Percentiles rank a stretch among this genome's conserved stretches.
Conservation (phyloP, 2,329 filamentous ascomycete species). For the Westerdykella ornata region DNA sequence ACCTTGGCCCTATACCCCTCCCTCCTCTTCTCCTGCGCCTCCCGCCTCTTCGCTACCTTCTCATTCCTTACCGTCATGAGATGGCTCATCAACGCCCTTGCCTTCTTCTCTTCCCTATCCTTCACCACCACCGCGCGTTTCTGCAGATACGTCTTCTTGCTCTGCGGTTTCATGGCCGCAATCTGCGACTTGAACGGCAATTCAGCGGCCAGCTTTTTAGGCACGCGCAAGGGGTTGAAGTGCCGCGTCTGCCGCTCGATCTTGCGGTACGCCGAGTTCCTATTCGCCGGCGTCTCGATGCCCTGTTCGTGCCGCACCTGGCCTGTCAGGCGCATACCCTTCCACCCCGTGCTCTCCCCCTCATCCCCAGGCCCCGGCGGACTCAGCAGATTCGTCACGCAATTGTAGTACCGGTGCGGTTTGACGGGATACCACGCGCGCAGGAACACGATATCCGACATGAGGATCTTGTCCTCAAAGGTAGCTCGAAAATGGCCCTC, state of each 20-base stretch:
- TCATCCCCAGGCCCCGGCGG: slow-evolving; percentile 27
- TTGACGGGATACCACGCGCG: slow-evolving; percentile 95
- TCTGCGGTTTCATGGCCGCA: slow-evolving; percentile 70
- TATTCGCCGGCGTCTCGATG: slow-evolving; percentile 68
- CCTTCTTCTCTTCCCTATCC: slow-evolving; percentile 76
- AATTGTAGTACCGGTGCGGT: slow-evolving; percentile 94
- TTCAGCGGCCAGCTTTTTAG: slow-evolving; percentile 69
- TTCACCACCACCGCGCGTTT: slow-evolving; percentile 88
- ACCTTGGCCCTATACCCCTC: slow-evolving; percentile 77
- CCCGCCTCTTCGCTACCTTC: slow-evolving; percentile 72
- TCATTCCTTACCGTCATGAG: slow-evolving; percentile 86
- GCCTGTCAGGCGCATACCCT: slow-evolving; percentile 88
- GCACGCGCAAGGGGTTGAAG: slow-evolving; percentile 62
- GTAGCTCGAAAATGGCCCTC: slow-evolving; percentile 95
- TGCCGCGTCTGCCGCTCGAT: slow-evolving; percentile 48
- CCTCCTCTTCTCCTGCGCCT: slow-evolving; percentile 82
- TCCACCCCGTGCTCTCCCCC: slow-evolving; percentile 54
- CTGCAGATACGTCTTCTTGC: slow-evolving; percentile 80
- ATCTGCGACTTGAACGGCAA: slow-evolving; percentile 93
- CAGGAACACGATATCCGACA: slow-evolving; percentile 93
- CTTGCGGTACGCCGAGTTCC: slow-evolving; percentile 76
- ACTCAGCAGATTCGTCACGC: slow-evolving; percentile 84
- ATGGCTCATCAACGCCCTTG: slow-evolving; percentile 85
- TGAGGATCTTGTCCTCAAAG: slow-evolving; percentile 96
- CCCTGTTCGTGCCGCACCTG: slow-evolving; percentile 74